Conservation (phyloP, 1,284 basidiomycete genomes). For the Papiliotrema laurentii region DNA sequence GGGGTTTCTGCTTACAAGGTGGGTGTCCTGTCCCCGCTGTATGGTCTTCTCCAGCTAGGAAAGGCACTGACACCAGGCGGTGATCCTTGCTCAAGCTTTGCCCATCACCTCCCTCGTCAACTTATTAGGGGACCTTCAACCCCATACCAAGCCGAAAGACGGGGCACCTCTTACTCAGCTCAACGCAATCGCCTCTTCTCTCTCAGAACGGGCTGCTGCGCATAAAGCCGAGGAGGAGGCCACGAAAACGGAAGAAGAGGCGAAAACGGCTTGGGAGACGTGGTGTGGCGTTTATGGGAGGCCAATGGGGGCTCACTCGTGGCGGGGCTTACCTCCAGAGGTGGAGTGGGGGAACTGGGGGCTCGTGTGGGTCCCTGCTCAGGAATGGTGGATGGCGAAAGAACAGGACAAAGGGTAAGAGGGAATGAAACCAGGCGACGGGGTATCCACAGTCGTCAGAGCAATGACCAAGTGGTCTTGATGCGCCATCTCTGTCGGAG, state of each 20-base stretch:
- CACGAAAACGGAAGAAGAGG: neutral
- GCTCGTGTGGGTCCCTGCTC: slow-evolving; percentile 1
- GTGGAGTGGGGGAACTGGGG: slow-evolving; percentile 10
- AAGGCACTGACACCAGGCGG: neutral
- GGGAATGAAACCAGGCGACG: neutral
- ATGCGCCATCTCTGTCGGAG: too few species aligned
- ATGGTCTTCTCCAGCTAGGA: neutral
- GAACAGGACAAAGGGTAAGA: neutral
- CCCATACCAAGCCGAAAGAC: neutral
- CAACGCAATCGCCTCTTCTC: slow-evolving; percentile 3
- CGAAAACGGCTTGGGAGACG: slow-evolving; percentile 3
- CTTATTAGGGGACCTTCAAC: slow-evolving; percentile 4
- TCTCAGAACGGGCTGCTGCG: neutral
- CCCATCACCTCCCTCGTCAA: slow-evolving; percentile 1
- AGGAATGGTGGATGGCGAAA: slow-evolving; percentile 3
- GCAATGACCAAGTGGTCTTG: too few species aligned
- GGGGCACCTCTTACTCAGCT: neutral
- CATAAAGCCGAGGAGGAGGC: neutral
- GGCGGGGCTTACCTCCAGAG: neutral
- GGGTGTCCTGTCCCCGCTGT: neutral
- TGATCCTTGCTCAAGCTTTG: slow-evolving; percentile 8
- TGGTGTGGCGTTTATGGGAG: slow-evolving; percentile 7
- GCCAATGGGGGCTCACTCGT: neutral
- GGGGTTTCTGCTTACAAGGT: slow-evolving; percentile 1
- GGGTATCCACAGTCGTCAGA: too few species aligned